A percentile compares a stretch with the other conserved stretches of the same genome.
Evolutionary conservation across 1,284 basidiomycete genomes (phyloP).

Genomic region (Puccinia novopanici): DNA sequence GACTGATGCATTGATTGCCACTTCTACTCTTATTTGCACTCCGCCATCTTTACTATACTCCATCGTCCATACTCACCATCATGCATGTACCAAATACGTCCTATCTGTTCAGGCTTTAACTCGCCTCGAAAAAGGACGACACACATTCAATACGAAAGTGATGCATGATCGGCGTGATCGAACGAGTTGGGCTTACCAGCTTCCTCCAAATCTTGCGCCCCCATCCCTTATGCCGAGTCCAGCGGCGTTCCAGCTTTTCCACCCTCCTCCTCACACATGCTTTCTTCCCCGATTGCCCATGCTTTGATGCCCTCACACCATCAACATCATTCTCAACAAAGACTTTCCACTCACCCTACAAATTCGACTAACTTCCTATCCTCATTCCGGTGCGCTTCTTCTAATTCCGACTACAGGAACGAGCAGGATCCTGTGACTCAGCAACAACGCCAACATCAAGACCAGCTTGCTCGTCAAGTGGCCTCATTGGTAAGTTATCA

Average conservation of each 20-base stretch:
- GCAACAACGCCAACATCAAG: conserved; percentile 21
- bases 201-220: conserved; percentile 41
- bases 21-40: conserved; percentile 31
- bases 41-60: conserved; percentile 10
- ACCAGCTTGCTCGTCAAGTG: conserved; percentile 33
- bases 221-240: conserved; percentile 46
- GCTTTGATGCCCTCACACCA: conserved; percentile 29
- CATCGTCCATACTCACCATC: conserved; percentile 7
- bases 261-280: conserved; percentile 45
- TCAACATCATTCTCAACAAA: conserved; percentile 18
- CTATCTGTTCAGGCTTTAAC: conserved; percentile 27
- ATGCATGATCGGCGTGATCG: conserved; percentile 50
- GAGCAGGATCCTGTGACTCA: conserved; percentile 22
- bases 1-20: conserved; percentile 40
- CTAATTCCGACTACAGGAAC: conserved; percentile 8
- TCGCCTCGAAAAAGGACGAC: conserved; percentile 27
- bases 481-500: conserved; percentile 39
- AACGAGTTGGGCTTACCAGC: conserved; percentile 49
- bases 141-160: conserved; percentile 41
- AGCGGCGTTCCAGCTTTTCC: conserved; percentile 37
- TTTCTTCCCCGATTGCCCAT: conserved; percentile 27
- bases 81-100: conserved; percentile 40
- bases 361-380: conserved; percentile 18
- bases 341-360: conserved; percentile 13
- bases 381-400: conserved; percentile 12